Base-by-base conservation (phyloP, 2,329 filamentous ascomycete genomes). In the Talaromyces marneffei region DNA sequence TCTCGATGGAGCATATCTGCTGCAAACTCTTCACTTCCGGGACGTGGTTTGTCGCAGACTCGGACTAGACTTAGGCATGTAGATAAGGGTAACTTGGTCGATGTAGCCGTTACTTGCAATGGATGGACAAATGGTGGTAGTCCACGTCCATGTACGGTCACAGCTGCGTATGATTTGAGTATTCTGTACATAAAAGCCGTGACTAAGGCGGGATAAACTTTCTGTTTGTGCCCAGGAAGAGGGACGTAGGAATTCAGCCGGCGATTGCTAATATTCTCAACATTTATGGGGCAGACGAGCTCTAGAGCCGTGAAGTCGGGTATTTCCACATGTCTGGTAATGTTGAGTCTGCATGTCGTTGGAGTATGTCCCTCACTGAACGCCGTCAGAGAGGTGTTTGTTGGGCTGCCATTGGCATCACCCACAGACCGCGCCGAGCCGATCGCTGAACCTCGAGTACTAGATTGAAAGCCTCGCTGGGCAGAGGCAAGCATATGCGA, bases 21-120 rank as follows among this genome's bases (percentile, higher is more conserved):
- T 3, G 70, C 65, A 54, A 72, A 66, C 2, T 9, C 52, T 57
- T 72, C 70, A 37, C 69, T 72, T 6, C 70, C 71, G 0, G 65
- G 60, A 1, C 62, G 65, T 9, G 63, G 62, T n/a, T 67, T 66
- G n/a, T 66, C 61, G 65, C 68, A 72, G 57, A 71, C 65, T 4
- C 70, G 67, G 10, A 70, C 68, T 1, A 72, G 56, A 35, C 66
- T 69, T 33, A 68, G 69, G 18, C 71, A 72, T 25, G 68, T 70
- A 5, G 68, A 67, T 1, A 72, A 58, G 0, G 66, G 44, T 3
- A 35, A 35, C 9, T 67, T 66, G 2, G 67, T 52, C 2, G 44
- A 33, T 29, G 39, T 37, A 5, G 40, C 37, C 1, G 10, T 14
- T 1, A 68, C 56, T 50, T 73, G 70, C 1, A 57, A 12, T 1